phyloP scores from a whole-genome alignment of 352 stramenopile genomes.

The Globisporangium paroecandrum region DNA sequence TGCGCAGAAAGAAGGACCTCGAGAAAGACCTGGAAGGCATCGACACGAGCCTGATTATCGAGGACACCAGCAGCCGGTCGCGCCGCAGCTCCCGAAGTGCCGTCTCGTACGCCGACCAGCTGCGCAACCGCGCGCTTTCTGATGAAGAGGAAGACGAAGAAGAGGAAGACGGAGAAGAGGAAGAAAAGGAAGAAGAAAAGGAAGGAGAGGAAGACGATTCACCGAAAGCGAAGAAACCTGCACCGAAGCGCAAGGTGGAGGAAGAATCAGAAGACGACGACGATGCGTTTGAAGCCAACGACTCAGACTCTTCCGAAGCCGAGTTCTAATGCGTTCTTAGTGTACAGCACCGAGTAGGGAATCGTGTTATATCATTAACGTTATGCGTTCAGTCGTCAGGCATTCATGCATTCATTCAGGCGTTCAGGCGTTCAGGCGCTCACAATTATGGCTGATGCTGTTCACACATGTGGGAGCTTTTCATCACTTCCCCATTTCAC shows the following conservation, averaged over 20 bases:
- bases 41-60: constrained; percentile 77
- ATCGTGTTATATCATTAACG: too few relatives aligned
- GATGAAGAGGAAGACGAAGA: constrained; percentile 44
- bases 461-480: too few relatives aligned
- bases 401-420: neutral
- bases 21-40: constrained; percentile 81
- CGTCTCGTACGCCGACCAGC: constrained; percentile 13
- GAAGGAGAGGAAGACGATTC: neutral
- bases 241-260: neutral
- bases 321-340: constrained; percentile 22
- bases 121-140: constrained; percentile 7
- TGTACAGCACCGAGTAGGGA: neutral
- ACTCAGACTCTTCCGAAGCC: constrained; percentile 38
- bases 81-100: constrained; percentile 4
- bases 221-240: neutral
- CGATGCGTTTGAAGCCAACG: constrained; percentile 18
- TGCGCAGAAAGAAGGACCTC: constrained; percentile 65
- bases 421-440: neutral
- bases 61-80: constrained; percentile 16
- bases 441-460: neutral
- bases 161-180: constrained; percentile 14
- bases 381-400: too few relatives aligned
- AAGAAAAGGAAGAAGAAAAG: neutral
- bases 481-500: neutral
- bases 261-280: constrained; percentile 13